Base-by-base conservation (phyloP, 2,329 filamentous ascomycete species). In the Fusarium cicatricum region DNA sequence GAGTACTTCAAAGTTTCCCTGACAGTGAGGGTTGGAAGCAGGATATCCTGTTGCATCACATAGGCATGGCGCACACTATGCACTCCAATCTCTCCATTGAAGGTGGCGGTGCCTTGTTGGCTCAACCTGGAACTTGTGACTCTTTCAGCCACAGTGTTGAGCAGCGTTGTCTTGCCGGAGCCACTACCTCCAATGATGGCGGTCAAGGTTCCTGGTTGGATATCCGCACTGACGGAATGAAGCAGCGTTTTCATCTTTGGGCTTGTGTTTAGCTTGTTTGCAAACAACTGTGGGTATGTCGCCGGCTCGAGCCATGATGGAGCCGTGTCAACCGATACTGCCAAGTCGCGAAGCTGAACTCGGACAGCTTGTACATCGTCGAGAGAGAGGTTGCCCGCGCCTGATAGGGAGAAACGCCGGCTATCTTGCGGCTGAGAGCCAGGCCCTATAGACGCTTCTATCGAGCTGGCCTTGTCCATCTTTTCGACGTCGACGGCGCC, bases 121-220 rank as follows among this genome's bases (percentile, higher is more conserved):
- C 74, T 74, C 14, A 85, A 68, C 9, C 81, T 74, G 0, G 78
- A 73, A 63, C 82, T 85, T n/a, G 80, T 78, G 71, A 91, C 85
- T 29, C 90, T 82, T 61, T 89, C 85, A 11, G 90, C 87, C 75
- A 92, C 82, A 16, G 86, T 84, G 70, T 91, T 92, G 29, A 92
- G 77, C 52, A 90, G 74, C 0, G 86, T 89, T 4, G 87, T 90
- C 75, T 92, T 92, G 0, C 89, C 89, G 2, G 85, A 89, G 16
- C 90, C 89, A 67, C 86, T 89, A 4, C 89, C 88, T 10, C 90
- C 90, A 52, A 92, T 86, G 47, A 92, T 91, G 9, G 90, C 90
- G 1, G 89, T 91, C 34, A 93, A 73, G 3, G 85, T 88, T 3
- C 90, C 88, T 8, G 84, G 81, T 3, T 80, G 78, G 70, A 92